phyloP scores from a whole-genome alignment of 768 basidiomycete species.

The Scleroderma citrinum region DNA sequence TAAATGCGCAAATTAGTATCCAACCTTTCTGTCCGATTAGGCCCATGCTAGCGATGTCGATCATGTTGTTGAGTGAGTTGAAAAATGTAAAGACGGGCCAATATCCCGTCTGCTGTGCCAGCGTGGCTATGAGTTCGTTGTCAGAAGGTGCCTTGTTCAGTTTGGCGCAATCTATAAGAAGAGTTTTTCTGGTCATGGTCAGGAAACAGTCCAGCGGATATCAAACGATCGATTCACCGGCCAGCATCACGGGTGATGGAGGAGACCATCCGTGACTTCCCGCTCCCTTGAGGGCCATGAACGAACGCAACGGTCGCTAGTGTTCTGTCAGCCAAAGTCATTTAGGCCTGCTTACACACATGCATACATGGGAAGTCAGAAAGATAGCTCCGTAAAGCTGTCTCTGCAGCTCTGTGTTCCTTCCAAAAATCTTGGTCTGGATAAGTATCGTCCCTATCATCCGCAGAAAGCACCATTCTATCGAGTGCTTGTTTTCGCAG shows the following conservation, averaged over 20 bases:
- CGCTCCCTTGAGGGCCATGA: slow-evolving; percentile 81
- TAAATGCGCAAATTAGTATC: slow-evolving; percentile 2
- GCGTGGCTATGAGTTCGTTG: slow-evolving; percentile 51
- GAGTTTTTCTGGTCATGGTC: slow-evolving; percentile 43
- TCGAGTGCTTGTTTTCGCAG: slow-evolving; percentile 56
- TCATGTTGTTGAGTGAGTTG: slow-evolving; percentile 71
- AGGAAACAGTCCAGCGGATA: background rate
- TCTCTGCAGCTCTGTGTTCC: slow-evolving; percentile 76
- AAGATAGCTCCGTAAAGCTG: slow-evolving; percentile 62
- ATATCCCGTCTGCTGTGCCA: slow-evolving; percentile 84
- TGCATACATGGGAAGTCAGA: slow-evolving; percentile 66
- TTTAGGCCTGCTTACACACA: background rate
- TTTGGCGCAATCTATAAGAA: slow-evolving; percentile 81
- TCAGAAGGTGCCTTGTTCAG: slow-evolving; percentile 70
- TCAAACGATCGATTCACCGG: slow-evolving; percentile 34
- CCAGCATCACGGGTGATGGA: slow-evolving; percentile 44
- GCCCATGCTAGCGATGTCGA: slow-evolving; percentile 90
- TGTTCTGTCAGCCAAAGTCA: slow-evolving; percentile 5
- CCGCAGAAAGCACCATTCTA: slow-evolving; percentile 31
- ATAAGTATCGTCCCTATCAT: slow-evolving; percentile 12
- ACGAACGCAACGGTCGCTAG: slow-evolving; percentile 72
- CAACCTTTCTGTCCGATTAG: slow-evolving; percentile 92
- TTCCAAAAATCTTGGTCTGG: slow-evolving; percentile 60
- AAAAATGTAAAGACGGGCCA: slow-evolving; percentile 86
- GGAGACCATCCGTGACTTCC: slow-evolving; percentile 60